Evolutionary conservation across 495 filamentous ascomycete species (phyloP), one percentile per base, ranked within the genome.

Genomic region (Aspergillus mulundensis): DNA sequence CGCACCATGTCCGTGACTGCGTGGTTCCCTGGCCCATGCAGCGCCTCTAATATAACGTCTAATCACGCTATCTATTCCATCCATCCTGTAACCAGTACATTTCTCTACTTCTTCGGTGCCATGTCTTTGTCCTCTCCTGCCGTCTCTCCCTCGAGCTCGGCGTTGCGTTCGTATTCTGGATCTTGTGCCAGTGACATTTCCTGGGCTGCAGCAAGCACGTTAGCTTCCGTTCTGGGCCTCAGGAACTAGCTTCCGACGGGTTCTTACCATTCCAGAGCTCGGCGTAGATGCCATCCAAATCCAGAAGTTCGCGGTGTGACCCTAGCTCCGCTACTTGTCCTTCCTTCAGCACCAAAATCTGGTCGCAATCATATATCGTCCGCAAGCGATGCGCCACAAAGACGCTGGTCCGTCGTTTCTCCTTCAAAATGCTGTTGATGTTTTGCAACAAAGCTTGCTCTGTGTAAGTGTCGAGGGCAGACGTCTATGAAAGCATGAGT

Each of bases 391-490:
- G 94, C 24, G 94, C 94, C 8, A 98, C 87, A 61, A 97, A 97
- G 3, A 98, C 85, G 60, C 90, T 96, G 5, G 94, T 98, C 47
- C 91, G 80, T 24, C 78, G 74, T 76, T 95, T 95, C 61, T 96
- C 92, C 56, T 86, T 87, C 49, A 98, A 71, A 56, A 98, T 95
- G 64, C 87, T 87, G 66, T 96, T 96, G 70, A 97, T 97, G 62
- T 97, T 96, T 55, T 86, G 81, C 70, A 98, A 84, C 38, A 98
- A 77, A 0, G 87, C 85, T 70, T 95, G 89, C 70, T 98, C 94
- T 0, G 94, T 97, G 67, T 97, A 89, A 0, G 95, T 97, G 66
- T 98, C 94, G 44, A 98, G 77, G 0, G 94, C 95, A 46, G 89
- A 95, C 1, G 95, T 98, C 72, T 85, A 64, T 11, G 36, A 2